Evolutionary conservation across 805 yeast genomes (phyloP).

Genomic region (Metschnikowia drakensbergensis): DNA sequence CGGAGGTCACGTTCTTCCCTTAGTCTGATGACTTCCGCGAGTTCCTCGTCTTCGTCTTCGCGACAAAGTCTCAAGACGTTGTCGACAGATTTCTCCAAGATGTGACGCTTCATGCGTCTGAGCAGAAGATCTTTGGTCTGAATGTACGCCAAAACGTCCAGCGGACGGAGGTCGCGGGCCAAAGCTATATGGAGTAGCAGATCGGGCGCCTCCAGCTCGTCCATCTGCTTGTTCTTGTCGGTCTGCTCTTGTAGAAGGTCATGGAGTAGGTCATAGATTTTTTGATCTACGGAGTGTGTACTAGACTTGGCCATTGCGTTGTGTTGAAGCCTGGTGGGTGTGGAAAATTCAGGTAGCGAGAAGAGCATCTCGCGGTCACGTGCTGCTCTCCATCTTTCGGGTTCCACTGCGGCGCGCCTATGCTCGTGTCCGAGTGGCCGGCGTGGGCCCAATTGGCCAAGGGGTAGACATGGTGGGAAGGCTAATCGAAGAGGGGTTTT

Average conservation of each 20-base stretch:
- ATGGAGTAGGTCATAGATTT: constrained; percentile 53
- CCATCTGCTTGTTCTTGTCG: constrained; percentile 30
- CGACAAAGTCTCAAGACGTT: constrained; percentile 52
- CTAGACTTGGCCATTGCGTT: constrained; percentile 11
- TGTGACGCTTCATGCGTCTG: constrained; percentile 62
- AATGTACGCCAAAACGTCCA: constrained; percentile 54
- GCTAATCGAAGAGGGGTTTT: no score
- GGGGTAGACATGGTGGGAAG: no score
- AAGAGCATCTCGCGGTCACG: constrained; percentile 6
- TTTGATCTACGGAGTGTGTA: constrained; percentile 43
- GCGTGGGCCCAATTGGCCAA: no score
- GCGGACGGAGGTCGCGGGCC: constrained; percentile 53
- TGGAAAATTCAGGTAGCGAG: constrained; percentile 1
- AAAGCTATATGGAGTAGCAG: constrained; percentile 48
- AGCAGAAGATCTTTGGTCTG: constrained; percentile 65
- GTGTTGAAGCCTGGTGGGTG: background rate
- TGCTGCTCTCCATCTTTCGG: constrained; percentile 3
- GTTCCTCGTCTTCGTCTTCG: constrained; percentile 60
- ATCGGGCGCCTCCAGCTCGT: constrained; percentile 27
- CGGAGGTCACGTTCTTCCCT: constrained; percentile 16
- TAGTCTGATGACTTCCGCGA: constrained; percentile 29
- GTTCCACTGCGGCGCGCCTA: background rate
- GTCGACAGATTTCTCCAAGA: constrained; percentile 61
- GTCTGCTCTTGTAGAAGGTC: constrained; percentile 59
- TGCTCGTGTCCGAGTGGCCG: background rate